phyloP scores from a whole-genome alignment of 2,329 filamentous ascomycete species.

The Pseudogymnoascus sp. region DNA sequence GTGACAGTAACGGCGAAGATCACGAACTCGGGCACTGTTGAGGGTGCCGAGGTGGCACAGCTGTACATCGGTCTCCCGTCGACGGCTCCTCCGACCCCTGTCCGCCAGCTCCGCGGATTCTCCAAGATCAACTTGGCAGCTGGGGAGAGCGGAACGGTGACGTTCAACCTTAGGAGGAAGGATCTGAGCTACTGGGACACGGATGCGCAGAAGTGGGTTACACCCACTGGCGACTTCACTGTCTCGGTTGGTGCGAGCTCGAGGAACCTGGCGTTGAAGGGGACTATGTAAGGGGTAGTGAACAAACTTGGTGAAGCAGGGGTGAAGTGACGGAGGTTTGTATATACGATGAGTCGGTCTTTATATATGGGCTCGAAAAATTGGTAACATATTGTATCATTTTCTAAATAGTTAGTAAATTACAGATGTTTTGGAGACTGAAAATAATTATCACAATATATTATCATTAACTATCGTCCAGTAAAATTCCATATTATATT shows the following conservation, averaged over 20 bases:
- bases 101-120: conserved; percentile 56
- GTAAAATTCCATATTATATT: background rate
- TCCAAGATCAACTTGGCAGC: conserved; percentile 44
- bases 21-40: conserved; percentile 50
- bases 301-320: conserved; percentile 31
- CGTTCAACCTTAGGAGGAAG: conserved; percentile 62
- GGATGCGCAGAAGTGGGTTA: conserved; percentile 72
- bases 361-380: background rate
- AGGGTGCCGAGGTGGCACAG: conserved; percentile 45
- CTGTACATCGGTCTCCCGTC: conserved; percentile 32
- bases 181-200: conserved; percentile 86
- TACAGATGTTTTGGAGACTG: background rate
- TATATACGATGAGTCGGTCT: conserved; percentile 3
- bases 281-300: conserved; percentile 22
- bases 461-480: background rate
- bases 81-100: conserved; percentile 34
- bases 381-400: background rate
- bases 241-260: conserved; percentile 27
- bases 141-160: conserved; percentile 37
- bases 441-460: background rate
- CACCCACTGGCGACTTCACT: conserved; percentile 24
- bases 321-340: background rate
- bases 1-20: conserved; percentile 51
- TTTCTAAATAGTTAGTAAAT: background rate
- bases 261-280: conserved; percentile 23